A percentile compares a stretch with the other conserved stretches of the same genome.
These are phyloP conservation scores for Citrus glauca DNA, from an alignment of 345 rosid genomes.

Conservation along the genomic window DNA sequence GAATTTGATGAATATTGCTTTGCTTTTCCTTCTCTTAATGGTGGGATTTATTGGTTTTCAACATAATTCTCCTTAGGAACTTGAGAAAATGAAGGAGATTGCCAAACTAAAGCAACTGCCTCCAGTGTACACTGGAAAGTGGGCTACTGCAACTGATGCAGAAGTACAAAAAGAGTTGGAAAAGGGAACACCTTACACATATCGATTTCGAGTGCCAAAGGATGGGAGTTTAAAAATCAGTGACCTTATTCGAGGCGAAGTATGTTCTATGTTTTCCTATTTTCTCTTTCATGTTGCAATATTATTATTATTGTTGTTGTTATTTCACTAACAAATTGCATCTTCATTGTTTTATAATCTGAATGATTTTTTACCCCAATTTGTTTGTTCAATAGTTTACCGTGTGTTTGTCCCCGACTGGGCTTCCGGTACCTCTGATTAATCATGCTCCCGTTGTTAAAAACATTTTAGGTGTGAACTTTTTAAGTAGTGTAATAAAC, in stretches of 20 bases:
- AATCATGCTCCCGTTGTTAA: not conserved
- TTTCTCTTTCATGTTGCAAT: not conserved
- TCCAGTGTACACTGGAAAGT: conserved; percentile 79
- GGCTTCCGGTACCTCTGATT: not conserved
- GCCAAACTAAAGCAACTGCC: conserved; percentile 72
- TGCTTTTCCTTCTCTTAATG: not conserved
- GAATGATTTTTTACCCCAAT: not conserved
- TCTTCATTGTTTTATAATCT: not conserved
- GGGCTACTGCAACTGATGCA: conserved; percentile 72
- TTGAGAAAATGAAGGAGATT: conserved; percentile 85
- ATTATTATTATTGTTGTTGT: not conserved
- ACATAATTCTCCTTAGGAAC: conserved; percentile 50
- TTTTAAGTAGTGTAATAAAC: not conserved
- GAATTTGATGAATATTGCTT: not conserved
- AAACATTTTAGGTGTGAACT: too few relatives aligned
- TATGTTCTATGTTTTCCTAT: conserved; percentile 28
- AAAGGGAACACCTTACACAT: conserved; percentile 77
- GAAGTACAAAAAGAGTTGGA: conserved; percentile 72
- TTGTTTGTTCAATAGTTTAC: not conserved
- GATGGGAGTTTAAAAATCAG: conserved; percentile 71
- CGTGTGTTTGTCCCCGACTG: not conserved
- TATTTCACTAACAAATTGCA: not conserved
- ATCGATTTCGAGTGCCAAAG: conserved; percentile 79
- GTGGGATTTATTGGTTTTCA: not conserved
- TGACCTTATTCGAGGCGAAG: conserved; percentile 91